A percentile compares a stretch with the other conserved stretches of the same genome.
Evolutionary conservation across 306 rosid genomes (phyloP).

Genomic region (Sicyos edulis): DNA sequence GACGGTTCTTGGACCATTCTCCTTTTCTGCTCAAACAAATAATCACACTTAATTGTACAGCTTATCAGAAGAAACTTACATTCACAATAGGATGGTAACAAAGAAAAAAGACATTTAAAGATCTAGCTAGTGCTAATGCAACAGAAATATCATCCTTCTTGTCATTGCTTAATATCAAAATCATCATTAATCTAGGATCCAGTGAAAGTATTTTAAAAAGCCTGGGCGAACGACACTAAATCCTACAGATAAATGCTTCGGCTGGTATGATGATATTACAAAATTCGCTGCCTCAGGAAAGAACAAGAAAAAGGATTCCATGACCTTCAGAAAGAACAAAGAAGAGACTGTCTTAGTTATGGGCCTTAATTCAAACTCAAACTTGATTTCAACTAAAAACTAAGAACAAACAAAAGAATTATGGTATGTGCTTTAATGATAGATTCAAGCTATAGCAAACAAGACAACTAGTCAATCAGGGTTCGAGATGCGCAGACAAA

Average conservation of each 20-base stretch:
- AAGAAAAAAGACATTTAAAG: neutral
- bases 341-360: neutral
- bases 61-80: neutral
- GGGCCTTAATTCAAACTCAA: neutral
- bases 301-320: neutral
- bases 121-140: conserved; percentile 6
- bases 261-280: neutral
- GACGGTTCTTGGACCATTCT: conserved; percentile 74
- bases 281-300: conserved; percentile 1
- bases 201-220: neutral
- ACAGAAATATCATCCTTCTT: neutral
- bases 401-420: neutral
- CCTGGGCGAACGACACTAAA: neutral
- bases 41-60: conserved; percentile 1
- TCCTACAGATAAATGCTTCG: neutral
- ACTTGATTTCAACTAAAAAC: neutral
- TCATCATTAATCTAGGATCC: neutral
- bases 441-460: conserved; percentile 7
- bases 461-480: neutral
- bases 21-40: conserved; percentile 52
- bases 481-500: neutral
- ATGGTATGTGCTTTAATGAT: neutral
- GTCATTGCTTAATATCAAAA: neutral
- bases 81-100: neutral
- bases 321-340: neutral